A percentile compares a stretch with the other conserved stretches of the same genome.
Conservation (phyloP, 164 flowering plant genomes). For the Vitis amurensis region DNA sequence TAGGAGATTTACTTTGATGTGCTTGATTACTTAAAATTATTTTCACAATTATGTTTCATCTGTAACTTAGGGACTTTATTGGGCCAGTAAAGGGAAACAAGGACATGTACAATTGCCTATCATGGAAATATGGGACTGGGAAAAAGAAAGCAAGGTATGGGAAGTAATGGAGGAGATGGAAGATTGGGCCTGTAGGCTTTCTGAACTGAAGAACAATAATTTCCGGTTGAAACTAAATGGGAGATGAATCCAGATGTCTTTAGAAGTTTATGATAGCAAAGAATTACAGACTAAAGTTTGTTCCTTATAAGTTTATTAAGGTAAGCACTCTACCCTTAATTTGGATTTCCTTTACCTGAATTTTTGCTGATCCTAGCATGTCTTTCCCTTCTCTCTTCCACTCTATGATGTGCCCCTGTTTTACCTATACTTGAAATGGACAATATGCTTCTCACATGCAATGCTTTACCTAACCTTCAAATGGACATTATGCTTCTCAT, state of each 20-base stretch:
- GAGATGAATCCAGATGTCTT: background rate
- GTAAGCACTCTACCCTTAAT: no score
- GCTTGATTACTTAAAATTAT: background rate
- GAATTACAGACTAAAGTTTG: no score
- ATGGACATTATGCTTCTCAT: no score
- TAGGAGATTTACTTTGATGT: background rate
- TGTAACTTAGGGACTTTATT: background rate
- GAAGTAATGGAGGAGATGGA: conserved; percentile 35
- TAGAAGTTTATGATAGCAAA: no score
- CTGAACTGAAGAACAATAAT: conserved; percentile 1
- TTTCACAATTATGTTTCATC: background rate
- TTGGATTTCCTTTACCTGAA: no score
- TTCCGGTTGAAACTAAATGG: background rate
- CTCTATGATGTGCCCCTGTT: no score
- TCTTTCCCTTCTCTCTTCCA: no score
- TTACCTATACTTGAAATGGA: no score
- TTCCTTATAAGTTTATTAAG: no score
- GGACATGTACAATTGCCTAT: background rate
- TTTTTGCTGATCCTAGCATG: no score
- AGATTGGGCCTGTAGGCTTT: conserved; percentile 29
- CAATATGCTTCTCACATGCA: no score
- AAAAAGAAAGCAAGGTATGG: conserved; percentile 33
- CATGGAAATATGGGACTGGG: conserved; percentile 34
- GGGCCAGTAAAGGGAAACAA: conserved; percentile 4
- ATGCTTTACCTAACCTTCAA: no score